These are phyloP conservation scores for Domatiomyces globalis DNA, from an alignment of 2,329 filamentous ascomycete species.

Conservation along the genomic window DNA sequence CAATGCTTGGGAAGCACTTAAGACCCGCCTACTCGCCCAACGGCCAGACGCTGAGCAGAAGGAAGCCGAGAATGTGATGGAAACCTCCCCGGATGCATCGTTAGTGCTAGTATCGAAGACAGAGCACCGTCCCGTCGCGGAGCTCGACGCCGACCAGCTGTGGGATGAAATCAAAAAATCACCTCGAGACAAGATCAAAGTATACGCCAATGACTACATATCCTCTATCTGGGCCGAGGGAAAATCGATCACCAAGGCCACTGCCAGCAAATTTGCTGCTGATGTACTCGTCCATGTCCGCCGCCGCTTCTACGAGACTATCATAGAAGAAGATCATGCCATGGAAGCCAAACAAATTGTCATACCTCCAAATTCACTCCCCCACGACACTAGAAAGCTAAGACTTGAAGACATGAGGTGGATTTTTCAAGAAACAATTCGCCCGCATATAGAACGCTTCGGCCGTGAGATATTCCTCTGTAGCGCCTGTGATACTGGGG, in stretches of 20 bases:
- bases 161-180: slow-evolving; percentile 60
- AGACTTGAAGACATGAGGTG: slow-evolving; percentile 78
- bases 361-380: slow-evolving; percentile 37
- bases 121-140: slow-evolving; percentile 34
- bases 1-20: slow-evolving; percentile 53
- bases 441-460: slow-evolving; percentile 49
- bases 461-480: slow-evolving; percentile 65
- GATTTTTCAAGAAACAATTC: slow-evolving; percentile 66
- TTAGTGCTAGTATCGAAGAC: slow-evolving; percentile 27
- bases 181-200: slow-evolving; percentile 49
- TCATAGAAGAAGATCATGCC: slow-evolving; percentile 40
- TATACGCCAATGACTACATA: slow-evolving; percentile 58
- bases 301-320: slow-evolving; percentile 49
- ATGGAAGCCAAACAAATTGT: slow-evolving; percentile 30
- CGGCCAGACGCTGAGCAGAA: slow-evolving; percentile 47
- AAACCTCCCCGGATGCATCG: slow-evolving; percentile 21
- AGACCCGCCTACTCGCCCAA: slow-evolving; percentile 53
- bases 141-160: slow-evolving; percentile 48
- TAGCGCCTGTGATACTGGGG: slow-evolving; percentile 49
- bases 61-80: slow-evolving; percentile 23
- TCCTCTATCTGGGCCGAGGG: slow-evolving; percentile 51
- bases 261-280: slow-evolving; percentile 53
- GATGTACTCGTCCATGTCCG: slow-evolving; percentile 56
- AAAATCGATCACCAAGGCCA: slow-evolving; percentile 48
- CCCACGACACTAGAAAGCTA: slow-evolving; percentile 38